Percentiles rank a stretch among this genome's conserved stretches.
Evolutionary conservation across 2,329 filamentous ascomycete species (phyloP).

Genomic region (Nothophoma quercina): DNA sequence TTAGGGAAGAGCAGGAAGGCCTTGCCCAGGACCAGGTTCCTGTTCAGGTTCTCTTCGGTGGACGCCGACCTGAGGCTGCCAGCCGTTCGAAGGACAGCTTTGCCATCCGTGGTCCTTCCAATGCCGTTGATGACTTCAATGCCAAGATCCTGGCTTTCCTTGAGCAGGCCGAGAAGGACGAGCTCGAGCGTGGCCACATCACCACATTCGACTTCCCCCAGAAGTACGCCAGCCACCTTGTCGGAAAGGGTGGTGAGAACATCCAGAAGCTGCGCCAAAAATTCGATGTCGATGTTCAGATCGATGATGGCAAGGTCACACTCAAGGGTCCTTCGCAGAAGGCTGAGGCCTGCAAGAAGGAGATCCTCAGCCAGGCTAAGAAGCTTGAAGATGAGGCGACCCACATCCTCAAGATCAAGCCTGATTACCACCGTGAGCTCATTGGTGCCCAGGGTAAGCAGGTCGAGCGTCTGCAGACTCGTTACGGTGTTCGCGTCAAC

Average conservation of each 20-base stretch:
- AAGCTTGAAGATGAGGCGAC: slow-evolving; percentile 91
- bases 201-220: slow-evolving; percentile 91
- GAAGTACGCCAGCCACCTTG: slow-evolving; percentile 88
- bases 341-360: slow-evolving; percentile 82
- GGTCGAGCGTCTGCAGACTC: slow-evolving; percentile 89
- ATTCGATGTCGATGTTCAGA: slow-evolving; percentile 80
- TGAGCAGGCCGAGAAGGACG: slow-evolving; percentile 87
- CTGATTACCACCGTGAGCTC: slow-evolving; percentile 91
- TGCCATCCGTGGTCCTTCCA: slow-evolving; percentile 78
- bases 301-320: slow-evolving; percentile 92
- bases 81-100: slow-evolving; percentile 65
- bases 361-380: slow-evolving; percentile 80
- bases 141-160: slow-evolving; percentile 80
- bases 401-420: slow-evolving; percentile 85
- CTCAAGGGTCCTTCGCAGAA: slow-evolving; percentile 96
- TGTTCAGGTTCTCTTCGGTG: slow-evolving; percentile 62
- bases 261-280: slow-evolving; percentile 74
- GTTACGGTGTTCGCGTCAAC: slow-evolving; percentile 94
- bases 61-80: slow-evolving; percentile 54
- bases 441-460: slow-evolving; percentile 88
- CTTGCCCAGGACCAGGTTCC: slow-evolving; percentile 61
- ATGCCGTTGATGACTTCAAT: slow-evolving; percentile 74
- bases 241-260: slow-evolving; percentile 72
- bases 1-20: slow-evolving; percentile 63
- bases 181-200: slow-evolving; percentile 90